Evolutionary conservation across 2,329 filamentous ascomycete species (phyloP).

Genomic region (Curvularia sp.): DNA sequence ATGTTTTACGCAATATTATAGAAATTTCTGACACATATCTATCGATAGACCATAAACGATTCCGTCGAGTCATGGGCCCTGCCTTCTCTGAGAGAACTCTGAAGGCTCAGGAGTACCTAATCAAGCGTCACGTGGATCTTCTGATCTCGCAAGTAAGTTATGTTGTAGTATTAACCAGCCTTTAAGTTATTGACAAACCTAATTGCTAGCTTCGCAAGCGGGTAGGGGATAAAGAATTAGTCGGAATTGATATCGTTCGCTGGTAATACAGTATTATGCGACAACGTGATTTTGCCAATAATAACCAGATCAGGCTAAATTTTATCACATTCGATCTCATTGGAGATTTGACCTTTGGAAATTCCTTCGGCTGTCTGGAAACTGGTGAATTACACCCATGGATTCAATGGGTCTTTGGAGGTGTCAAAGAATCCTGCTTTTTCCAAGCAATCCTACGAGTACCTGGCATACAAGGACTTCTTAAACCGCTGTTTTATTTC

Average conservation of each 20-base stretch:
- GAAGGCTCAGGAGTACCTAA: conserved; percentile 1
- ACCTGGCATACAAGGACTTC: neutral
- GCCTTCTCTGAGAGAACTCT: conserved; percentile 5
- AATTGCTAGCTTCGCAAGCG: no score
- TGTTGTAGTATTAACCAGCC: no score
- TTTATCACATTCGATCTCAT: conserved; percentile 8
- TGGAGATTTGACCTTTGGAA: conserved; percentile 4
- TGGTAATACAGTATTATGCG: no score
- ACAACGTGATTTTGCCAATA: no score
- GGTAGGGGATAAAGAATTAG: no score
- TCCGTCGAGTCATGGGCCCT: conserved; percentile 5
- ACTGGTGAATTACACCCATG: conserved; percentile 3
- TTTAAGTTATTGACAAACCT: no score
- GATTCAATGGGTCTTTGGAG: conserved; percentile 4
- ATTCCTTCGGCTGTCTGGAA: conserved; percentile 5
- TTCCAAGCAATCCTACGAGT: no score
- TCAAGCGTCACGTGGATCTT: conserved; percentile 1
- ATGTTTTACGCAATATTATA: no score
- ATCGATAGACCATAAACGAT: neutral
- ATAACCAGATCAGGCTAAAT: no score
- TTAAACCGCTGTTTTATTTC: neutral
- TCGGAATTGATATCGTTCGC: no score
- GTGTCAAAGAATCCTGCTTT: conserved; percentile 4
- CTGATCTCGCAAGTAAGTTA: no score
- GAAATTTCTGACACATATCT: no score